Conservation (phyloP, 345 rosid genomes). For the Eucalyptus sp. region DNA sequence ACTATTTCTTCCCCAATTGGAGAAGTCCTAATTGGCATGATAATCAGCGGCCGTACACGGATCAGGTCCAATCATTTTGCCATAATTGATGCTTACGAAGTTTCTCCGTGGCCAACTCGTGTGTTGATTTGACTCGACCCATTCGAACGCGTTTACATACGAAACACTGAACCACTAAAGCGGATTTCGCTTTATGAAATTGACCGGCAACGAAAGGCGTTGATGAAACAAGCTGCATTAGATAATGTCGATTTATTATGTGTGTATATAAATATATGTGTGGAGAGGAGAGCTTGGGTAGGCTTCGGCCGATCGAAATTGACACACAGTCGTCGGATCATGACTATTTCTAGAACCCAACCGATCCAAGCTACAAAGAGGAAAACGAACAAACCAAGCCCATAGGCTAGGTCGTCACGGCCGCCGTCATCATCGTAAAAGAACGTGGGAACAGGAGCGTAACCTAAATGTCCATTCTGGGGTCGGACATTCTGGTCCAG, state of each 20-base stretch:
- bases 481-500: background rate
- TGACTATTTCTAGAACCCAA: background rate
- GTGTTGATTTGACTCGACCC: background rate
- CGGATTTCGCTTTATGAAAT: background rate
- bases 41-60: background rate
- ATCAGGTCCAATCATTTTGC: background rate
- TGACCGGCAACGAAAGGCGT: background rate
- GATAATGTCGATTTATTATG: background rate
- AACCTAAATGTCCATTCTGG: background rate
- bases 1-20: background rate
- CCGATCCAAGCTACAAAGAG: background rate
- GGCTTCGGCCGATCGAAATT: background rate
- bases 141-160: background rate
- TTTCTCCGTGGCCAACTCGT: background rate
- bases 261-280: background rate
- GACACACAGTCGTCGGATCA: background rate
- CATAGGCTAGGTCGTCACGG: background rate
- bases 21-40: background rate
- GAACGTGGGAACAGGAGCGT: background rate
- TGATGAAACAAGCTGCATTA: background rate
- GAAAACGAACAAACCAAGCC: background rate
- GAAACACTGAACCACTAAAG: background rate
- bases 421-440: background rate
- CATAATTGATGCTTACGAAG: background rate
- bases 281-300: background rate